Evolutionary conservation across 2,329 filamentous ascomycete species (phyloP), one percentile per base, ranked within the genome.

Genomic region (Cercospora janseana): DNA sequence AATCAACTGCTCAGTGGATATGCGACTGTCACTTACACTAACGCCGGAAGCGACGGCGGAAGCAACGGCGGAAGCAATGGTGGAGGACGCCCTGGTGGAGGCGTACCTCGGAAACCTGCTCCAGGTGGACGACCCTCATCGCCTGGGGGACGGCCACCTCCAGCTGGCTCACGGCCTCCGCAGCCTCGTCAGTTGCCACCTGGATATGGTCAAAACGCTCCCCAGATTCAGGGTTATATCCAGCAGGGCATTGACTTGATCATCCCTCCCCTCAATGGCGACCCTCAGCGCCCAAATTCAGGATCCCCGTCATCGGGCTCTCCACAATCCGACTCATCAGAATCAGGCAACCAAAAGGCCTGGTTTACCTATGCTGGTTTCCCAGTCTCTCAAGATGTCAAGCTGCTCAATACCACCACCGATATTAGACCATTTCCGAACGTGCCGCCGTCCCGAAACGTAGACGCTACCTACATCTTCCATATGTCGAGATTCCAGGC

Each of bases 1-100:
- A 52, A 51, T 21, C 52, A 55, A 29, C 18, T 55, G 24, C 32
- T 52, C 12, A 49, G 52, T 7, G 52, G 52, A 6, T 55, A 49
- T 13, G 52, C 49, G 20, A 49, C 49, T 26, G 32, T 55, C 18
- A 52, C 46, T 10, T 55, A 55, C 32, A 27, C 40, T n/a, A n/a
- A n/a, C n/a, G n/a, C n/a, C n/a, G n/a, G n/a, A n/a, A n/a, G n/a
- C n/a, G n/a, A n/a, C 5, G 15, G 13, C 16, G 20, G 15, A 6
- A 43, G 24, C n/a, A 6, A 23, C 6, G 12, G 18, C 23, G 16
- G 23, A 20, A 13, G 24, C 16, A 28, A 41, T 12, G 28, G 31
- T 18, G 18, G 27, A 26, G 35, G 32, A 4, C 13, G 24, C 2
- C 43, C 35, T 20, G 26, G 31, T 34, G 28, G 41, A 12, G 27